These are phyloP conservation scores for Microbotryum lychnidis-dioicae DNA, from an alignment of 1,284 basidiomycete genomes.

Conservation along the genomic window DNA sequence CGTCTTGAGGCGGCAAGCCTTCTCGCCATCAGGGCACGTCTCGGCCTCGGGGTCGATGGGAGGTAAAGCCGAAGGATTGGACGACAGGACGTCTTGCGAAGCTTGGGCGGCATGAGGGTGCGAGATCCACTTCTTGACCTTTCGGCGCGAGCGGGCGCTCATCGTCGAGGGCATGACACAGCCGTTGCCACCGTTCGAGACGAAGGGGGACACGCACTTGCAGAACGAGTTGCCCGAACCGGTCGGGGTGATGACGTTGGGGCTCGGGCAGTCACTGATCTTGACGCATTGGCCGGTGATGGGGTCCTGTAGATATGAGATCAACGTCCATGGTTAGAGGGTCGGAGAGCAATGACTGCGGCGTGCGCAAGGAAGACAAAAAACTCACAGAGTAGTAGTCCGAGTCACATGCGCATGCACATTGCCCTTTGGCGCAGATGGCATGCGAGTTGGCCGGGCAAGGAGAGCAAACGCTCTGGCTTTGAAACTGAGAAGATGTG, in stretches of 20 bases:
- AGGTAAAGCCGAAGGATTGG: background rate
- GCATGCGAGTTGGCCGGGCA: slow-evolving; percentile 7
- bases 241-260: slow-evolving; percentile 2
- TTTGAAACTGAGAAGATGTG: background rate
- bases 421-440: slow-evolving; percentile 10
- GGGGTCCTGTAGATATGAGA: slow-evolving; percentile 2
- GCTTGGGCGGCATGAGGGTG: slow-evolving; percentile 3
- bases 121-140: slow-evolving; percentile 1
- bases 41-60: slow-evolving; percentile 6
- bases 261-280: background rate
- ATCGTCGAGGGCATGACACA: slow-evolving; percentile 12
- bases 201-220: slow-evolving; percentile 2
- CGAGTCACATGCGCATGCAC: slow-evolving; percentile 7
- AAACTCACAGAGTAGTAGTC: slow-evolving; percentile 4
- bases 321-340: no score
- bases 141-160: slow-evolving; percentile 9
- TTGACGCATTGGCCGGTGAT: slow-evolving; percentile 3
- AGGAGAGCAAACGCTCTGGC: background rate
- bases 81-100: background rate
- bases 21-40: slow-evolving; percentile 18
- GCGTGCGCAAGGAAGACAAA: no score
- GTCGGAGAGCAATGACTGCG: no score
- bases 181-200: background rate
- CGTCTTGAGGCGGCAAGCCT: slow-evolving; percentile 9
- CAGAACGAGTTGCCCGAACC: slow-evolving; percentile 8